Base-by-base conservation (phyloP, 441 rosid genomes). In the Melastoma candidum region DNA sequence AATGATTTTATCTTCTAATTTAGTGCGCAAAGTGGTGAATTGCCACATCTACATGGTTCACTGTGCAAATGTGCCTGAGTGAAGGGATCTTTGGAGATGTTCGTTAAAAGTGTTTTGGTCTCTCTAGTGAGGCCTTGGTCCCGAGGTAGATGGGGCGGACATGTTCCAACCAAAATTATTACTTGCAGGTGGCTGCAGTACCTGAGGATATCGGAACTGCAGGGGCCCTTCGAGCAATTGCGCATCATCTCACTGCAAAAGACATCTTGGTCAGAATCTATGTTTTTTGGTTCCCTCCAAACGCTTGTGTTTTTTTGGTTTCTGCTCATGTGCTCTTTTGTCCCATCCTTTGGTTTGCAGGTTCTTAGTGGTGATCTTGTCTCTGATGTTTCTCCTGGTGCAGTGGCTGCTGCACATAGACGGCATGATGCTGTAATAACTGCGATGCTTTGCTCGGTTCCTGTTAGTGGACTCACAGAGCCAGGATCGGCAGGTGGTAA, bases 281-380 rank as follows among this genome's bases (percentile, higher is more conserved):
- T 9, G 54, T 6, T 32, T 11, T 58, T 48, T 13, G 60, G 50
- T 12, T 44, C 47, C 59, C 14, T 46, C 41, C 41, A 2, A 8
- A 65, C 24, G 44, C 59, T 45, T 70, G 65, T 53, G 46, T 59
- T 49, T 58, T 61, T 29, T 57, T 51, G 11, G 12, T 17, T 56
- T 47, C 36, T 53, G 41, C 49, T 47, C 53, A 12, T 59, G 63
- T 46, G 57, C 12, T 8, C 12, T 57, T 46, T 54, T 11, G 56
- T 46, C 29, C 63, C 46, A 43, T 61, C 47, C 56, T 61, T 69
- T 47, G 56, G 63, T 68, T 53, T 51, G 67, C 78, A 92, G 95
- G 92, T 88, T 17, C 77, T 92, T 61, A 85, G 95, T 72, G 98
- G 97, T 67, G 98, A 92, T 78, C 87, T 92, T 73, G 90, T 92